A percentile compares a stretch with the other conserved stretches of the same genome.
phyloP scores from a whole-genome alignment of 176 grass and related monocot genomes.

The Ensete glaucum region DNA sequence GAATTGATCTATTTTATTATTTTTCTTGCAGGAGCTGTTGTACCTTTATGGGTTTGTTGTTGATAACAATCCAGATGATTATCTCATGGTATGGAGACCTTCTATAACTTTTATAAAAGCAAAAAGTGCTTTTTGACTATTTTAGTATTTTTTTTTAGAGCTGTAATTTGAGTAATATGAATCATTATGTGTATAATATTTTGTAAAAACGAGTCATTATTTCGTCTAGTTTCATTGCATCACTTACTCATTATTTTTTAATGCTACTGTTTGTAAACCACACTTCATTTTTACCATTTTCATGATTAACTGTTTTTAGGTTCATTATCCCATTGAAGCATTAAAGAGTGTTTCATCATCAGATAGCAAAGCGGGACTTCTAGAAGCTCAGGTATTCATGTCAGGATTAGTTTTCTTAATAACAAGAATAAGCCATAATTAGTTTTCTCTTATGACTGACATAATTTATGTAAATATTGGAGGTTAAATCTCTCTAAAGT shows the following conservation, averaged over 20 bases:
- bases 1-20: constrained; percentile 19
- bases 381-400: constrained; percentile 76
- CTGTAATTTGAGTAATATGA: no score
- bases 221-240: not conserved
- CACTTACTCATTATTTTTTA: not conserved
- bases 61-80: constrained; percentile 89
- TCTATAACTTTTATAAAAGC: constrained; percentile 17
- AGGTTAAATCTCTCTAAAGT: not conserved
- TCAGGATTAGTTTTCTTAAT: not conserved
- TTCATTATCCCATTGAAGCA: constrained; percentile 90
- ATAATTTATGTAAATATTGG: not conserved
- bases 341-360: constrained; percentile 45
- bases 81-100: constrained; percentile 65
- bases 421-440: not conserved
- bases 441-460: not conserved
- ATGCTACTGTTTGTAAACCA: not conserved
- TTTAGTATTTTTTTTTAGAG: not conserved
- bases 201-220: not conserved
- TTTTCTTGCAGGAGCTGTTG: constrained; percentile 57
- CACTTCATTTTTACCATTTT: not conserved
- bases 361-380: constrained; percentile 48
- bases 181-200: not conserved
- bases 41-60: constrained; percentile 94
- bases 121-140: constrained; percentile 14
- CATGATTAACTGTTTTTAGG: constrained; percentile 34